phyloP scores from a whole-genome alignment of 2,329 filamentous ascomycete genomes.

The Alternaria triticimaculans region DNA sequence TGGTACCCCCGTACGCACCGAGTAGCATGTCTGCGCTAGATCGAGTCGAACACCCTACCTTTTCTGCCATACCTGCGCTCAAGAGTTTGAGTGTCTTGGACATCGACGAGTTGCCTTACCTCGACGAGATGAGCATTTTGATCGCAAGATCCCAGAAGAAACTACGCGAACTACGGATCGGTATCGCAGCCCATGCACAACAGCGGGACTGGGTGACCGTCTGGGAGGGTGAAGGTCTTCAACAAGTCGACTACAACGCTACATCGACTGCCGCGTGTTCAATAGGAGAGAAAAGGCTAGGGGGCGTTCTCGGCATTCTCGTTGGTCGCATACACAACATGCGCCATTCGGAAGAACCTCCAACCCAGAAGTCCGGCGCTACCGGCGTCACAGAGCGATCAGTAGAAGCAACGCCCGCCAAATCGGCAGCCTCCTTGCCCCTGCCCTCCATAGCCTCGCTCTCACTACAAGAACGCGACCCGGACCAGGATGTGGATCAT shows the following conservation, averaged over 20 bases:
- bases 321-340: conserved; percentile 71
- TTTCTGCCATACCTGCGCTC: conserved; percentile 77
- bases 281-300: conserved; percentile 68
- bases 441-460: conserved; percentile 27
- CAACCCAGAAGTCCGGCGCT: conserved; percentile 12
- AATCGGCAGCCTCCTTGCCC: conserved; percentile 19
- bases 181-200: conserved; percentile 66
- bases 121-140: conserved; percentile 81
- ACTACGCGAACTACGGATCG: conserved; percentile 75
- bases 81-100: conserved; percentile 79
- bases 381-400: conserved; percentile 21
- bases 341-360: conserved; percentile 46
- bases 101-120: conserved; percentile 81
- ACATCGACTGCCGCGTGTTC: conserved; percentile 58
- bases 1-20: conserved; percentile 37
- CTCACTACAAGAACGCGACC: conserved; percentile 37
- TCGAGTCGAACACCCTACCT: conserved; percentile 77
- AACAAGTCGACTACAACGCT: conserved; percentile 68
- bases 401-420: conserved; percentile 25
- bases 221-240: conserved; percentile 68
- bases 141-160: conserved; percentile 72
- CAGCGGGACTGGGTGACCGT: conserved; percentile 63
- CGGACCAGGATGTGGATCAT: conserved; percentile 36
- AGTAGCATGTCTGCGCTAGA: conserved; percentile 47
- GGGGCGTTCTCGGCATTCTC: conserved; percentile 72